Base-by-base conservation (phyloP, 306 rosid genomes). In the Quercus ilex region DNA sequence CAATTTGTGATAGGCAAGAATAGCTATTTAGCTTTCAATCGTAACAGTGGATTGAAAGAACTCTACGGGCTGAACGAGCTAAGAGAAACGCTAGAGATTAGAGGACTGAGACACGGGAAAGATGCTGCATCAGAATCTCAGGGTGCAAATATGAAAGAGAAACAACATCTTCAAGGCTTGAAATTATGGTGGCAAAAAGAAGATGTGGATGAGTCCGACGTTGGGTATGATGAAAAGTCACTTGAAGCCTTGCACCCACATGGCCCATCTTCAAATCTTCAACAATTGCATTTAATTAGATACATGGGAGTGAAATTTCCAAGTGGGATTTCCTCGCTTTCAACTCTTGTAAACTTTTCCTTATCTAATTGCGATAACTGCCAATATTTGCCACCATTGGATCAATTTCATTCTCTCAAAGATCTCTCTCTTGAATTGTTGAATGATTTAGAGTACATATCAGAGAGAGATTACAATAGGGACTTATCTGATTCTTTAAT, bases 401-500 rank as follows among this genome's bases (percentile, higher is more conserved):
- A 78, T 21, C 46, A 10, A 15, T 71, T 84, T 20, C 80, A 77
- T 3, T 57, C n/a, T 41, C 87, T 81, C 7, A 69, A 82, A 63
- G 3, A n/a, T 59, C 74, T 81, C 12, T 0, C 0, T 0, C 15
- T 81, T 18, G 0, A 0, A 0, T 0, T 0, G 0, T 4, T 77
- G 13, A 0, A 0, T n/a, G 64, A 19, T 3, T 15, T 84, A 9
- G 71, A 80, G 63, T 60, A 80, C 69, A 63, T 84, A 69, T 49
- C 31, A 60, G 74, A 65, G 5, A 49, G 17, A 26, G 28, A 23
- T 11, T 3, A 49, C 53, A 49, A 13, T 49, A 11, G 12, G 6
- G 9, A 15, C 0, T 25, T 55, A 0, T 20, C 6, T 31, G 9
- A 41, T 65, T 62, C 5, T 62, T 62, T 4, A 26, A 71, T 80